Conservation (phyloP, 805 yeast species). For the Wickerhamomyces chaumierensis region DNA sequence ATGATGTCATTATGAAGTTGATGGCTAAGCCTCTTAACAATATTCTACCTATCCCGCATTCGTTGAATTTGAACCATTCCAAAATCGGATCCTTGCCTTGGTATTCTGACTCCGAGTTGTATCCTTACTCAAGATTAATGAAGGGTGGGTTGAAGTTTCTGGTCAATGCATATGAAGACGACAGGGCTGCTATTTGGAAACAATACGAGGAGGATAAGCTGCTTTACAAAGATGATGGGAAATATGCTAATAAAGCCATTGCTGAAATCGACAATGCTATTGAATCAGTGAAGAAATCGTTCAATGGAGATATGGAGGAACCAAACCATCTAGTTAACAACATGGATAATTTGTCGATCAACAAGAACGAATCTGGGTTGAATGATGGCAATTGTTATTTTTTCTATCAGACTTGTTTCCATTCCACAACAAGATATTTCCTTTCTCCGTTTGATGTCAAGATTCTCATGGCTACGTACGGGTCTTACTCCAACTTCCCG, state of each 20-base stretch:
- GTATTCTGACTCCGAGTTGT: slow-evolving; percentile 27
- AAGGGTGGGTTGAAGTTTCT: slow-evolving; percentile 50
- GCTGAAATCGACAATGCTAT: slow-evolving; percentile 39
- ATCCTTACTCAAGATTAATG: slow-evolving; percentile 55
- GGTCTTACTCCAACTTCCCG: slow-evolving; percentile 59
- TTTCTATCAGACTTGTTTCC: slow-evolving; percentile 72
- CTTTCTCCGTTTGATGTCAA: slow-evolving; percentile 73
- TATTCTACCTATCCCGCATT: slow-evolving; percentile 38
- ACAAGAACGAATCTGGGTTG: slow-evolving; percentile 8
- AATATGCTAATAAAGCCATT: slow-evolving; percentile 42
- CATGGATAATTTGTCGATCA: slow-evolving; percentile 7
- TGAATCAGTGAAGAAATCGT: slow-evolving; percentile 25
- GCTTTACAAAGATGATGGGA: slow-evolving; percentile 49
- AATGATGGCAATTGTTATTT: slow-evolving; percentile 40
- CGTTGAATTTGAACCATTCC: slow-evolving; percentile 27
- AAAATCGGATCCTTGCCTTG: slow-evolving; percentile 44
- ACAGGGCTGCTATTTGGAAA: slow-evolving; percentile 38
- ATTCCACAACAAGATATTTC: slow-evolving; percentile 53
- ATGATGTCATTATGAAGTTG: slow-evolving; percentile 47
- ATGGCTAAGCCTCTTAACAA: slow-evolving; percentile 43
- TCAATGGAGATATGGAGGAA: slow-evolving; percentile 13
- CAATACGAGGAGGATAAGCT: slow-evolving; percentile 47
- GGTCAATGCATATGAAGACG: slow-evolving; percentile 43
- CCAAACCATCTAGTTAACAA: slow-evolving; percentile 10
- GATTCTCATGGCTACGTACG: slow-evolving; percentile 52